These are phyloP conservation scores for Euptelea pleiosperma DNA, from an alignment of 164 flowering plant species.

Conservation along the genomic window DNA sequence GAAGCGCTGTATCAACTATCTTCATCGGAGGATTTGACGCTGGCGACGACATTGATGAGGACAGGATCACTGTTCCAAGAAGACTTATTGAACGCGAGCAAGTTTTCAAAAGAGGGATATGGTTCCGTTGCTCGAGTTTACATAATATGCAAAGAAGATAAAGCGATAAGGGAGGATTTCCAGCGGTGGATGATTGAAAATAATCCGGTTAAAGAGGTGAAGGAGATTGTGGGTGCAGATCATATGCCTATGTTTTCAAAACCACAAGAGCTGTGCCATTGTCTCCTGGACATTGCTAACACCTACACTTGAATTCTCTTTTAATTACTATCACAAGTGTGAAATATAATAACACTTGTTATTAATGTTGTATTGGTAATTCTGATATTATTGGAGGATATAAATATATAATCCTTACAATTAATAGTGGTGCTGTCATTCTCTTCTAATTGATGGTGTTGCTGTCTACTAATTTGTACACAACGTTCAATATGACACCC, in stretches of 20 bases:
- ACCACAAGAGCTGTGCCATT: conserved; percentile 16
- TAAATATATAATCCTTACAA: too few species aligned
- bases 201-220: conserved; percentile 16
- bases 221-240: conserved; percentile 22
- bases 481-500: too few species aligned
- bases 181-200: conserved; percentile 24
- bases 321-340: too few species aligned
- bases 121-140: conserved; percentile 17
- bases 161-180: not conserved
- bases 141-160: conserved; percentile 17
- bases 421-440: too few species aligned
- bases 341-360: too few species aligned
- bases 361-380: too few species aligned
- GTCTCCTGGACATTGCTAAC: conserved; percentile 15
- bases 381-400: too few species aligned
- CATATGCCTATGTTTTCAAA: conserved; percentile 29
- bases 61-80: conserved; percentile 13
- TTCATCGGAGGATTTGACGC: conserved; percentile 30
- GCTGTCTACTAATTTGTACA: too few species aligned
- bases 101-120: conserved; percentile 17
- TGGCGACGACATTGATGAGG: conserved; percentile 25
- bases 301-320: not conserved
- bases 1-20: conserved; percentile 30
- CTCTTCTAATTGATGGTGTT: too few species aligned
- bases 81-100: conserved; percentile 13